A percentile compares a stretch with the other conserved stretches of the same genome.
These are phyloP conservation scores for Pythium aristosporum DNA, from an alignment of 352 stramenopile genomes.

Conservation along the genomic window DNA sequence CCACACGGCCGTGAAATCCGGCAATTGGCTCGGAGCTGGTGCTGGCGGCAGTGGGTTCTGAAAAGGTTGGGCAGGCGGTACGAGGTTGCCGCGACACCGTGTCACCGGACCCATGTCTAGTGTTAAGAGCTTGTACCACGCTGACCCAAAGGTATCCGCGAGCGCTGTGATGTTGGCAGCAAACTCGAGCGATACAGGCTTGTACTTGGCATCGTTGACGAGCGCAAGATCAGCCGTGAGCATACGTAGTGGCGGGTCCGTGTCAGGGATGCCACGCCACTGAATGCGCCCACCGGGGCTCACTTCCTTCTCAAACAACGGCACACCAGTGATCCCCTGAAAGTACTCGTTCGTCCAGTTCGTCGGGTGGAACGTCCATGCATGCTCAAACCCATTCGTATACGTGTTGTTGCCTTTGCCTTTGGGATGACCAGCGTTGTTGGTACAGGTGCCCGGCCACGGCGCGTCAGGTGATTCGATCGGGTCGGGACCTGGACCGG, in stretches of 20 bases:
- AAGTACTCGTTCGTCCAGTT: no score
- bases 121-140: background rate
- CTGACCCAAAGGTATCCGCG: background rate
- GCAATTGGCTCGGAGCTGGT: conserved; percentile 16
- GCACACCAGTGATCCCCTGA: background rate
- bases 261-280: background rate
- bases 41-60: background rate
- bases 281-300: background rate
- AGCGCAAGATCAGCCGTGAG: background rate
- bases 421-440: no score
- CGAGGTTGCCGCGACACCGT: background rate
- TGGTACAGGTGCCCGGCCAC: no score
- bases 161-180: background rate
- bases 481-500: no score
- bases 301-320: background rate
- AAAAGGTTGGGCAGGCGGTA: background rate
- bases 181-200: background rate
- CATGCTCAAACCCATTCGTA: no score
- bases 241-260: background rate
- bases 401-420: no score
- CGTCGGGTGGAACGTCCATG: no score
- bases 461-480: no score
- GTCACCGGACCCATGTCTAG: background rate
- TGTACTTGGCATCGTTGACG: background rate
- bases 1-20: conserved; percentile 40